Evolutionary conservation across 1,284 basidiomycete genomes (phyloP).

Genomic region (Apiotrichum laibachii): DNA sequence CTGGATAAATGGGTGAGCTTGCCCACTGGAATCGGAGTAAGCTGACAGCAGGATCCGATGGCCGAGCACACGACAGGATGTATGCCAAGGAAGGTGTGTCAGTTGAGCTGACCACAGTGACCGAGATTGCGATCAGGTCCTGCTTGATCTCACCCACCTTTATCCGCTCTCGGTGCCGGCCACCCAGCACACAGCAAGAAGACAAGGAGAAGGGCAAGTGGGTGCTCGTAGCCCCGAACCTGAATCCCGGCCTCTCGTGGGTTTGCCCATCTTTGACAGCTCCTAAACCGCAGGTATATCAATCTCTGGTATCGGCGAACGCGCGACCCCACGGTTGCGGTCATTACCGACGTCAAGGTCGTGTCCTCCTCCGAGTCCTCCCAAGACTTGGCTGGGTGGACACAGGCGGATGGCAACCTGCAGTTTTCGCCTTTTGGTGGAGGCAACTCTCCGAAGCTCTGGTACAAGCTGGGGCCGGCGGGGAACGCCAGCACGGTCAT

Average conservation of each 20-base stretch:
- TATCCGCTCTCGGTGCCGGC: conserved; percentile 63
- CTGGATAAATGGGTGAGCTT: conserved; percentile 68
- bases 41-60: conserved; percentile 56
- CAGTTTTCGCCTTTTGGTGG: conserved; percentile 45
- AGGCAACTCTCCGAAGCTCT: conserved; percentile 61
- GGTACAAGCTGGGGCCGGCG: conserved; percentile 60
- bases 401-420: conserved; percentile 39
- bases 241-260: conserved; percentile 66
- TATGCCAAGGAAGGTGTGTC: conserved; percentile 29
- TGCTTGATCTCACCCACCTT: conserved; percentile 65
- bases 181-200: conserved; percentile 64
- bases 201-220: conserved; percentile 80
- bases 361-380: conserved; percentile 34
- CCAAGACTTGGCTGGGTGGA: conserved; percentile 38
- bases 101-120: conserved; percentile 51
- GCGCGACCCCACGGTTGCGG: conserved; percentile 56
- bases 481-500: conserved; percentile 54
- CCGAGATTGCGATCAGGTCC: conserved; percentile 70
- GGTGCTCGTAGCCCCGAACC: conserved; percentile 75
- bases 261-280: conserved; percentile 1
- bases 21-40: neutral
- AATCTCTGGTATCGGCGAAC: conserved; percentile 81
- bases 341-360: conserved; percentile 43
- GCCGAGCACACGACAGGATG: conserved; percentile 76
- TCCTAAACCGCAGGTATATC: conserved; percentile 48